A percentile compares a stretch with the other conserved stretches of the same genome.
phyloP scores from a whole-genome alignment of 192 early-diverging fungal genomes.

The Radiomyces spectabilis region DNA sequence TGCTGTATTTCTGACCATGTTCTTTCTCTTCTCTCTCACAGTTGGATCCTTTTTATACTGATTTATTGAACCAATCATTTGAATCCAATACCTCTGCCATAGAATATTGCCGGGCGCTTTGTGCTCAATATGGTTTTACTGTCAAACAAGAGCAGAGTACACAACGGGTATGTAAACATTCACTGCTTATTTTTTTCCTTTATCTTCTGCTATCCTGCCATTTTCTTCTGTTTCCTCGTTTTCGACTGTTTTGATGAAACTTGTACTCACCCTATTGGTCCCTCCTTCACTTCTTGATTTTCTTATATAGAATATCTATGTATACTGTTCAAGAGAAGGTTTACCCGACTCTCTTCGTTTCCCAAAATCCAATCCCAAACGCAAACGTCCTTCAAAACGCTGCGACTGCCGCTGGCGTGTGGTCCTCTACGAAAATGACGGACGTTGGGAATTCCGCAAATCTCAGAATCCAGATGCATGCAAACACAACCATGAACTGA shows the following conservation, averaged over 20 bases:
- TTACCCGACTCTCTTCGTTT: constrained; percentile 45
- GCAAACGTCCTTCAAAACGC: constrained; percentile 44
- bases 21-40: constrained; percentile 1
- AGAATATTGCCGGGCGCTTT: constrained; percentile 38
- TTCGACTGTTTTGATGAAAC: too few species aligned
- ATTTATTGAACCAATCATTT: constrained; percentile 34
- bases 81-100: constrained; percentile 31
- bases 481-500: constrained; percentile 47
- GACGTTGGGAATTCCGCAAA: constrained; percentile 47
- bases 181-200: not conserved
- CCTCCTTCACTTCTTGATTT: not conserved
- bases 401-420: constrained; percentile 56
- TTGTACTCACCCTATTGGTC: too few species aligned
- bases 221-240: not conserved
- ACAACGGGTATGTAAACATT: constrained; percentile 34
- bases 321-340: constrained; percentile 57
- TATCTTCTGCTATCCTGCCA: not conserved
- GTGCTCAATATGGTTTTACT: constrained; percentile 47
- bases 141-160: constrained; percentile 55
- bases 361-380: constrained; percentile 36
- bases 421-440: constrained; percentile 43
- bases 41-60: constrained; percentile 43
- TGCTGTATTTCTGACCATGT: not conserved
- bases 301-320: constrained; percentile 40
- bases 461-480: constrained; percentile 44